Evolutionary conservation across 345 rosid species (phyloP).

Genomic region (Lumnitzera littorea): DNA sequence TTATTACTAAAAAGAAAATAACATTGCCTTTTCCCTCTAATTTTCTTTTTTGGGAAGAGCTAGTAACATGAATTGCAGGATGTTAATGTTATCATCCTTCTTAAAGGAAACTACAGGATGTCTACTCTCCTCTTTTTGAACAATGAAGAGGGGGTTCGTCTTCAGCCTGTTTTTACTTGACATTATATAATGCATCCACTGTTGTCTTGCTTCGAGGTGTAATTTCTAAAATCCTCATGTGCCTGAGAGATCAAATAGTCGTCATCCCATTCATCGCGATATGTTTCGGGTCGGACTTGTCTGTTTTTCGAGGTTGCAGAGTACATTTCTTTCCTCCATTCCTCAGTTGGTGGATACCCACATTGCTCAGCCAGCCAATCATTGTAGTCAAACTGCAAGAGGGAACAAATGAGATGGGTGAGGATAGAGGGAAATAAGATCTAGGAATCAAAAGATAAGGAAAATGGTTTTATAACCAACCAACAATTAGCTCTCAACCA

Average conservation of each 20-base stretch:
- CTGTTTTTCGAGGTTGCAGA: neutral
- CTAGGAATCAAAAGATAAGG: neutral
- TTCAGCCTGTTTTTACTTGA: too few species aligned
- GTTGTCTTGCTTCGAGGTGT: slow-evolving; percentile 3
- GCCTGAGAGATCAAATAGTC: slow-evolving; percentile 42
- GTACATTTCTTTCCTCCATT: slow-evolving; percentile 54
- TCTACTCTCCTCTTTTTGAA: too few species aligned
- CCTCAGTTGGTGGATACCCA: slow-evolving; percentile 27
- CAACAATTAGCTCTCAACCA: neutral
- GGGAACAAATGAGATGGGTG: neutral
- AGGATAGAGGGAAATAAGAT: too few species aligned
- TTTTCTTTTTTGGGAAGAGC: too few species aligned
- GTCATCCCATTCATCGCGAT: slow-evolving; percentile 63
- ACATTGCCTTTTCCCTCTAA: too few species aligned
- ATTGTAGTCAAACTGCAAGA: slow-evolving; percentile 44
- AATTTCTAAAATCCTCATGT: slow-evolving; percentile 33
- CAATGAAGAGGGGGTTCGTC: too few species aligned
- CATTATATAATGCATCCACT: neutral
- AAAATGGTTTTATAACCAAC: neutral
- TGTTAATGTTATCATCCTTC: too few species aligned
- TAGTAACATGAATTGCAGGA: too few species aligned
- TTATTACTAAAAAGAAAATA: too few species aligned
- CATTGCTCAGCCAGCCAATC: slow-evolving; percentile 53
- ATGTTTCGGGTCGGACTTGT: slow-evolving; percentile 23
- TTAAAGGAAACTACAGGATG: too few species aligned